These are phyloP conservation scores for Colletotrichum euphorbiae DNA, from an alignment of 2,329 filamentous ascomycete genomes.

Conservation along the genomic window DNA sequence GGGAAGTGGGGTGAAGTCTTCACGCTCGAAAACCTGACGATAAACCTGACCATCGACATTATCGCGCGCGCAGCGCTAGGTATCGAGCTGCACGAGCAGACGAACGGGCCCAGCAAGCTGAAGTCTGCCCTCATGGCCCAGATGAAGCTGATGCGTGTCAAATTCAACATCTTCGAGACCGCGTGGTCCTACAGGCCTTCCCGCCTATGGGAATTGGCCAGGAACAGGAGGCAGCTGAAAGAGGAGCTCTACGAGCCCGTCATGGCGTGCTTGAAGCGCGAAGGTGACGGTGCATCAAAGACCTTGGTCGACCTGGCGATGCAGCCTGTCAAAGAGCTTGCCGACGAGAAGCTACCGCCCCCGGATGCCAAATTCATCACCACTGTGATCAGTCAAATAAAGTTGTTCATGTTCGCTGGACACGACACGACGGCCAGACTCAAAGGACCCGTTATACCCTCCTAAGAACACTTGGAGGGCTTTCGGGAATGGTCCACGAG, in stretches of 20 bases:
- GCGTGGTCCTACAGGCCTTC: conserved; percentile 2
- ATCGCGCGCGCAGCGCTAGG: conserved; percentile 51
- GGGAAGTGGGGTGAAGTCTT: conserved; percentile 49
- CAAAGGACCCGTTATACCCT: conserved; percentile 33
- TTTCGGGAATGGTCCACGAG: conserved; percentile 64
- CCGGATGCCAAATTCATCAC: conserved; percentile 42
- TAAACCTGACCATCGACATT: conserved; percentile 54
- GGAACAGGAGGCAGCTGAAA: conserved; percentile 18
- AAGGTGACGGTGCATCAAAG: conserved; percentile 4
- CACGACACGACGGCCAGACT: conserved; percentile 51
- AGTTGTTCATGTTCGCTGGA: conserved; percentile 52
- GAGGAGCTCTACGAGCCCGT: conserved; percentile 17
- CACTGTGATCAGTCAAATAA: conserved; percentile 49
- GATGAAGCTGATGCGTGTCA: neutral
- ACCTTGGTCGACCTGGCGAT: conserved; percentile 47
- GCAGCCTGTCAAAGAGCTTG: neutral
- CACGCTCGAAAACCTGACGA: conserved; percentile 49
- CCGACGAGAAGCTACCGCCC: neutral
- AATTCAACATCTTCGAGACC: conserved; percentile 18
- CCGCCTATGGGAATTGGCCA: neutral
- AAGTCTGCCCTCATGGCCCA: conserved; percentile 21
- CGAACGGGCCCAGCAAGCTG: conserved; percentile 18
- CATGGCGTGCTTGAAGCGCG: conserved; percentile 8
- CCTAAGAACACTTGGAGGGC: conserved; percentile 59
- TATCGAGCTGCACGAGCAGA: conserved; percentile 31